A percentile compares a stretch with the other conserved stretches of the same genome.
Conservation (phyloP, 2,329 filamentous ascomycete species). For the Cercospora sp. region DNA sequence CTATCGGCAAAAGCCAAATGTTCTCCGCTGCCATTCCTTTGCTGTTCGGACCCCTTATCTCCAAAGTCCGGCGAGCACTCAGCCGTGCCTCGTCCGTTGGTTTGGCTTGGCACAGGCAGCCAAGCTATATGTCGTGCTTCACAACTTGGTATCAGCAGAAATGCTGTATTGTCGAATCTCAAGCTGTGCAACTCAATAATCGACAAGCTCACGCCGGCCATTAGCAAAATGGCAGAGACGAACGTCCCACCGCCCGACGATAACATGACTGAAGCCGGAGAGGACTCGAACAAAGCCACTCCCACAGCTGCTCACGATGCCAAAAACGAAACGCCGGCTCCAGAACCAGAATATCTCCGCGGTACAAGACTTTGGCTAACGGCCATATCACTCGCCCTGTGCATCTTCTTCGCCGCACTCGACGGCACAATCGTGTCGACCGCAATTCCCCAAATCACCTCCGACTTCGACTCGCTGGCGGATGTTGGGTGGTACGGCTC, state of each 20-base stretch:
- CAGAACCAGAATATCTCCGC: background rate
- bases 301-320: background rate
- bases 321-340: background rate
- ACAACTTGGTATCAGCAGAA: background rate
- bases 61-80: background rate
- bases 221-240: background rate
- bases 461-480: slow-evolving; percentile 46
- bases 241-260: background rate
- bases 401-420: slow-evolving; percentile 11
- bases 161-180: background rate
- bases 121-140: background rate
- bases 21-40: background rate
- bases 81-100: background rate
- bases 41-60: background rate
- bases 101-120: background rate
- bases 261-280: background rate
- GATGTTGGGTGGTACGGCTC: slow-evolving; percentile 41
- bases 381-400: background rate
- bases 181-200: background rate
- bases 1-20: background rate
- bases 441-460: slow-evolving; percentile 46
- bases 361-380: background rate
- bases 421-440: slow-evolving; percentile 42
- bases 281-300: background rate
- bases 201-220: background rate